Base-by-base conservation (phyloP, 768 basidiomycete genomes). In the Mrakia blollopis region DNA sequence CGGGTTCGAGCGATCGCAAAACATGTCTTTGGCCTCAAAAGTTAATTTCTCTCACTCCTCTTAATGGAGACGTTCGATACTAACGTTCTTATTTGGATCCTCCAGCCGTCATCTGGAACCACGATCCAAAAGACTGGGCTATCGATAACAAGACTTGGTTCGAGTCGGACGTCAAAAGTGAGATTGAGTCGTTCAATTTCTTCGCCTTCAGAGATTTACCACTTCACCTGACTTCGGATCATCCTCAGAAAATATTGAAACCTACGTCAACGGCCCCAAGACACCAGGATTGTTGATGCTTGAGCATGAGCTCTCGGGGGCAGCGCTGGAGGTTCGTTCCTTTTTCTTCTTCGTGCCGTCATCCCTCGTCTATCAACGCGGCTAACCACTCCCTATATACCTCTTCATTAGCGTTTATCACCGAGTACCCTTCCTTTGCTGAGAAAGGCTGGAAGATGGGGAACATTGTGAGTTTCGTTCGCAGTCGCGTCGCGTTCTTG, bases 101-200 rank as follows among this genome's bases (percentile, higher is more conserved):
- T 79, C 86, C 87, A 35, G 91, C 92, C 23, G 88, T 95, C 72
- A 84, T 92, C 79, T 98, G 95, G 94, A 94, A 96, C 83, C 88
- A 89, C 76, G 94, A 94, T 78, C 77, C 80, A 21, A 62, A 68
- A 18, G 82, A 81, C 35, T 72, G 76, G 74, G 61, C 30, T 7
- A 65, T 62, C 32, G 72, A 72, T 4, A 32, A 57, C 72, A 21
- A 1, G 54, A 72, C 54, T 14, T 72, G 32, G 30, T 60, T 54
- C 7, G 60, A 72, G 13, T 21, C 50, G 13, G 32, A 39, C 52
- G 35, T 44, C 1, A 37, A 6, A 13, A n/a, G n/a, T 69, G 57
- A 25, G 57, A n/a, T 11, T 69, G 57, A 25, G 57, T 28, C 25
- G 8, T 9, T 13, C 57, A 2, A n/a, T n/a, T 28, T n/a, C 23